Evolutionary conservation across 176 grass and related monocot species (phyloP), one percentile per base, ranked within the genome.

Genomic region (Carex parvula): DNA sequence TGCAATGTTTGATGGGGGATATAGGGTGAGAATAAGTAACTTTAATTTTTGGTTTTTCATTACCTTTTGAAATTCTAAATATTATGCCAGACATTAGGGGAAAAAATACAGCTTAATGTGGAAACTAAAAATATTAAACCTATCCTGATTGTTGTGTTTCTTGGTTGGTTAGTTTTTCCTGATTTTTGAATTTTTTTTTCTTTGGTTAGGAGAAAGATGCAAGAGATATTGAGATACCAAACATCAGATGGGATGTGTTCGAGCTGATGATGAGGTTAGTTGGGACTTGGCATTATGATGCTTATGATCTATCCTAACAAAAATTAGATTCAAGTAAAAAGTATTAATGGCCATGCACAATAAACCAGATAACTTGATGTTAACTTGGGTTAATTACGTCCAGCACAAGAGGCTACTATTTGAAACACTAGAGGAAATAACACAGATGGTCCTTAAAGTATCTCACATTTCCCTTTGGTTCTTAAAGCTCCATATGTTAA

Each of bases 1-100:
- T 88, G 97, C 97, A 89, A 96, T 99, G 97, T 99, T 99, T 76
- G 97, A 99, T 94, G 97, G 97, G 3, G 97, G 97, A 75, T 96
- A 99, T 84, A 92, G 88, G 93, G 97, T 99, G 87, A 94, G 91
- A 84, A 61, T 84, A 76, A 44, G 5, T 17, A 57, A 33, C 22
- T 55, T 55, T 76, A 16, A 29, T 76, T 32, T 44, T 44, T 8
- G 42, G 0, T 84, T 55, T 48, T 37, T 68, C 70, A 72, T 42
- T 70, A 72, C 42, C 17, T 24, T 79, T 90, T 58, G 69, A 62
- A 59, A 35, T 83, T 64, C 46, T 83, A 16, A 79, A 79, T 64
- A 41, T 79, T 78, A 62, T 41, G 42, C 70, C 7, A 53, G 72
- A 24, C 50, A 56, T 4, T 3, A 56, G 72, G 3, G 14, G 55